phyloP scores from a whole-genome alignment of 495 filamentous ascomycete genomes.

The Immersiella caudata region DNA sequence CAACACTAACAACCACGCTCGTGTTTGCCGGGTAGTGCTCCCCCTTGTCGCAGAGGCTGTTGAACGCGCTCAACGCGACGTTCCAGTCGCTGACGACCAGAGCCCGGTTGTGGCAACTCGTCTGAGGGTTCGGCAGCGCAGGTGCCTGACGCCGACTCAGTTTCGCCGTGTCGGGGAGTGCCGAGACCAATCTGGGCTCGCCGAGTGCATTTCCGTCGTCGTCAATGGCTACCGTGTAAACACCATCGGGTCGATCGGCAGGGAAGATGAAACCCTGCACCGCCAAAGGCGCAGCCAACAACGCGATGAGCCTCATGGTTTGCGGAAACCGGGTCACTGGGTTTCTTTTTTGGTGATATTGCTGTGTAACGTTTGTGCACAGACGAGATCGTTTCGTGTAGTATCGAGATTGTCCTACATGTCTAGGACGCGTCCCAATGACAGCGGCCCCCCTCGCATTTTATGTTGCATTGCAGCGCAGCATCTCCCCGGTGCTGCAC shows the following conservation, averaged over 20 bases:
- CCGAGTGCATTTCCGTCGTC: slow-evolving; percentile 2
- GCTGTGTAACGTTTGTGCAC: not conserved
- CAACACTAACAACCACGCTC: not conserved
- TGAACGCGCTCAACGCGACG: slow-evolving; percentile 6
- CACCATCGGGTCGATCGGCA: slow-evolving; percentile 4
- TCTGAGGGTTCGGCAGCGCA: not conserved
- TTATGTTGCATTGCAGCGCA: not conserved
- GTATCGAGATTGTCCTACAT: not conserved
- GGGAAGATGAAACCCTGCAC: slow-evolving; percentile 11
- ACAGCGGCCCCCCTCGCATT: not conserved
- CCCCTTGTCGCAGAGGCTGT: not conserved
- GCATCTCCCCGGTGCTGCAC: not conserved
- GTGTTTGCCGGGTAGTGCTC: not conserved
- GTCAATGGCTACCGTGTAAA: slow-evolving; percentile 14
- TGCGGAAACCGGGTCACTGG: not conserved
- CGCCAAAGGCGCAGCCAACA: not conserved
- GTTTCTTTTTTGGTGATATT: not conserved
- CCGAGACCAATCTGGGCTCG: not conserved
- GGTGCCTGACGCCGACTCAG: slow-evolving; percentile 11
- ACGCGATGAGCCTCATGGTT: not conserved
- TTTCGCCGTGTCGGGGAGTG: not conserved
- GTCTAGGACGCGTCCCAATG: not conserved
- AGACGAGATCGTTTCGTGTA: not conserved
- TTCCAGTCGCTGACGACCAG: not conserved
- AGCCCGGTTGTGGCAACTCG: slow-evolving; percentile 14